Base-by-base conservation (phyloP, 129 eudicot genomes). In the Silybum marianum region DNA sequence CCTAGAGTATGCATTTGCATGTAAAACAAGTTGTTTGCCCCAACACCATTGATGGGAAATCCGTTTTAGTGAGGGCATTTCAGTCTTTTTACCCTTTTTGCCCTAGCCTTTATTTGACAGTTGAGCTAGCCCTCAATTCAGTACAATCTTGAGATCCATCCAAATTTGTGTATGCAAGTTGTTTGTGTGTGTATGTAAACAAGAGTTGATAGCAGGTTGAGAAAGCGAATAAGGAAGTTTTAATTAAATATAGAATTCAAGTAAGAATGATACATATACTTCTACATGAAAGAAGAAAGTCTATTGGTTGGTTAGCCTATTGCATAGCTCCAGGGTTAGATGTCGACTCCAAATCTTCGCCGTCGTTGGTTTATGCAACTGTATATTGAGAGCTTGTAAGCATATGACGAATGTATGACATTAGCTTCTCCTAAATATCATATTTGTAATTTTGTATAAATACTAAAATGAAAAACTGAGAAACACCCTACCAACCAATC, bases 331-430 rank as follows among this genome's bases (percentile, higher is more conserved):
- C 82, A 38, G 84, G 86, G 19, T 81, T 69, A 40, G 86, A 76
- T 42, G 82, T 87, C 38, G 96, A 85, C 70, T 89, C 90, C 87
- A 95, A 73, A 54, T 95, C 98, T 80, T 88, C 91, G 85, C 58
- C 0, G 86, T 89, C 73, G 89, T 91, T 23, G 92, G 88, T 79
- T 83, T 85, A 77, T 95, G 98, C 89, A 94, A 82, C 97, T 94
- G 90, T 79, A 42, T n/a, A n/a, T 10, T 77, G 54, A 44, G 44
- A 69, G 69, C 22, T 69, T 68, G 72, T 82, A 11, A 69, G 77
- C 0, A 13, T 11, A 71, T 10, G 22, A n/a, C 32, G 77, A 14
- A 70, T 10, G 3, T 83, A 19, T 3, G 9, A 83, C 30, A n/a
- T 71, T 16, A 62, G 22, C 38, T 69, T 82, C 71, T 76, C 80